Percentiles rank a stretch among this genome's conserved stretches.
Evolutionary conservation across 768 basidiomycete species (phyloP).

Genomic region (Aureoboletus auriporus): DNA sequence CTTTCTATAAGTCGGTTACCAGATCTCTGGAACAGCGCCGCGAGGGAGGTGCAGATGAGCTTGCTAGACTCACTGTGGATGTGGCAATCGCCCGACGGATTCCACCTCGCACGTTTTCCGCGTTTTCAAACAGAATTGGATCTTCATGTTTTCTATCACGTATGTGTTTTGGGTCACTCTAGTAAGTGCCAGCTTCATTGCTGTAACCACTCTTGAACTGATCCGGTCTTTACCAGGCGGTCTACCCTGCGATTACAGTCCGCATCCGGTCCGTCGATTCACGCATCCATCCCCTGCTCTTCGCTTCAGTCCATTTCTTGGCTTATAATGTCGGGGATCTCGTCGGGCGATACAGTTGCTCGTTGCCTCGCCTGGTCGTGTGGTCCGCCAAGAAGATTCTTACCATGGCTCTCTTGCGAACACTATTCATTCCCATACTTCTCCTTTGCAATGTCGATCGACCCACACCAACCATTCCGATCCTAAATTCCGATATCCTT

Average conservation of each 20-base stretch:
- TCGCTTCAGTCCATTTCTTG: slow-evolving; percentile 74
- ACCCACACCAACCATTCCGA: slow-evolving; percentile 27
- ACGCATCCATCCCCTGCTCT: slow-evolving; percentile 73
- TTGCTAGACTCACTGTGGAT: slow-evolving; percentile 33
- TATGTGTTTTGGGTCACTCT: slow-evolving; percentile 79
- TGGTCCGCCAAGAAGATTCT: slow-evolving; percentile 68
- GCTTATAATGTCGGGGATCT: slow-evolving; percentile 74
- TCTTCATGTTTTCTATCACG: slow-evolving; percentile 68
- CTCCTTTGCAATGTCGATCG: slow-evolving; percentile 84
- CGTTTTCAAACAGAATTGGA: slow-evolving; percentile 59
- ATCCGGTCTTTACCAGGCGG: slow-evolving; percentile 47
- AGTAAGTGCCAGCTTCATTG: slow-evolving; percentile 39
- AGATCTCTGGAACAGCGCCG: slow-evolving; percentile 41
- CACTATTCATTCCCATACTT: slow-evolving; percentile 81
- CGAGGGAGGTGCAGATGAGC: slow-evolving; percentile 23
- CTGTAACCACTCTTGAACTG: slow-evolving; percentile 3
- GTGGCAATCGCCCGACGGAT: slow-evolving; percentile 21
- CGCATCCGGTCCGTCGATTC: slow-evolving; percentile 67
- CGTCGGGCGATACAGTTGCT: slow-evolving; percentile 62
- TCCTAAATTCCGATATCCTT: slow-evolving; percentile 72
- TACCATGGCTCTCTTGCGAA: slow-evolving; percentile 60
- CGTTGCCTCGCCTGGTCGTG: slow-evolving; percentile 58
- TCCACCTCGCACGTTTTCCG: slow-evolving; percentile 44
- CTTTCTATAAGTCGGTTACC: slow-evolving; percentile 54
- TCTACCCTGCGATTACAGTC: slow-evolving; percentile 84